These are phyloP conservation scores for Wolfiporia cocos DNA, from an alignment of 1,284 basidiomycete genomes.

Conservation along the genomic window DNA sequence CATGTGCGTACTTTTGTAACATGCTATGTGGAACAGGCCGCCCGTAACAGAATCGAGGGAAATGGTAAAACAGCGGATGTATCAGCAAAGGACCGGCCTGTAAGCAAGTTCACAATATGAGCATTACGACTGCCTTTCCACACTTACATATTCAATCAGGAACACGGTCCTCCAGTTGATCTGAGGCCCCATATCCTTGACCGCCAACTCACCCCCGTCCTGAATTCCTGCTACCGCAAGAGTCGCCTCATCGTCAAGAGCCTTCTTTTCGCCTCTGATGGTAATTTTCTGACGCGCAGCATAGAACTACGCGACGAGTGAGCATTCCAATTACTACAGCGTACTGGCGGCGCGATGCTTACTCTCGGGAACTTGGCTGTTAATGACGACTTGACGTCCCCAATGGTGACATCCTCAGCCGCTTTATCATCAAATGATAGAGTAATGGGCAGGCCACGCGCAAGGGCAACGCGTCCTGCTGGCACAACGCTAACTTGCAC, in stretches of 20 bases:
- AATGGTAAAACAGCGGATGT: slow-evolving; percentile 83
- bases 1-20: slow-evolving; percentile 72
- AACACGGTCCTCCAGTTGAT: slow-evolving; percentile 84
- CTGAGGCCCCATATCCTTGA: slow-evolving; percentile 90
- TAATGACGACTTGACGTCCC: slow-evolving; percentile 56
- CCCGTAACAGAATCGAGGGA: slow-evolving; percentile 67
- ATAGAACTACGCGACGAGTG: slow-evolving; percentile 46
- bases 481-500: slow-evolving; percentile 3
- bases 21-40: slow-evolving; percentile 63
- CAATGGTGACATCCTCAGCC: slow-evolving; percentile 42
- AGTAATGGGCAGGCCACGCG: slow-evolving; percentile 48
- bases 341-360: slow-evolving; percentile 13
- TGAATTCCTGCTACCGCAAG: slow-evolving; percentile 52
- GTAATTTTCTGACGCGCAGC: slow-evolving; percentile 69
- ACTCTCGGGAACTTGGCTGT: slow-evolving; percentile 56
- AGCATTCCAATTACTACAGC: not conserved
- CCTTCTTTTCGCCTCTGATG: slow-evolving; percentile 51
- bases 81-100: slow-evolving; percentile 90
- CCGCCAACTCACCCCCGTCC: slow-evolving; percentile 54
- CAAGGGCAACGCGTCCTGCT: slow-evolving; percentile 34
- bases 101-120: slow-evolving; percentile 3
- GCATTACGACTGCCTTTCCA: not conserved
- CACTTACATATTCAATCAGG: slow-evolving; percentile 84
- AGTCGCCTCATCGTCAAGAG: slow-evolving; percentile 58
- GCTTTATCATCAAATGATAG: slow-evolving; percentile 47